phyloP scores from a whole-genome alignment of 2,329 filamentous ascomycete genomes.

The Torrubiella hemipterigena region DNA sequence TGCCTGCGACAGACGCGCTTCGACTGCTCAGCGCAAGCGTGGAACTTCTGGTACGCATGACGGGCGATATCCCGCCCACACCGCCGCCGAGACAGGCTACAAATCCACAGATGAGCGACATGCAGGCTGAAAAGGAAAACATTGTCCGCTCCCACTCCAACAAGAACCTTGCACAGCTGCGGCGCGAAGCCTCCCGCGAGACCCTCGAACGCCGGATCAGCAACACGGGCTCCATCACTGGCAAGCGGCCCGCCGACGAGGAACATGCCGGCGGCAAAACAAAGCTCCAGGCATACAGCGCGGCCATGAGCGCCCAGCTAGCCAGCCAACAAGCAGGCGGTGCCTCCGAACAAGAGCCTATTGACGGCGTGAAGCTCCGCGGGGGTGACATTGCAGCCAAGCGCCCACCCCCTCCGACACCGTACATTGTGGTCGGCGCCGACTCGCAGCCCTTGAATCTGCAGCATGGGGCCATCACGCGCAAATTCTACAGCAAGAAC shows the following conservation, averaged over 20 bases:
- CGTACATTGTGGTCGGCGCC: slow-evolving; percentile 52
- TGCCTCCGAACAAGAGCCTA: slow-evolving; percentile 17
- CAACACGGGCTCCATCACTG: slow-evolving; percentile 2
- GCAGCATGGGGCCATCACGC: slow-evolving; percentile 75
- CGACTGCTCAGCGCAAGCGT: slow-evolving; percentile 64
- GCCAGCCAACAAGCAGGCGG: slow-evolving; percentile 11
- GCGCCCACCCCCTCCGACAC: slow-evolving; percentile 22
- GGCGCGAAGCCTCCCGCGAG: slow-evolving; percentile 25
- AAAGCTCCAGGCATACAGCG: slow-evolving; percentile 15
- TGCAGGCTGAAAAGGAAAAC: slow-evolving; percentile 50
- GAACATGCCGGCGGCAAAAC: slow-evolving; percentile 4
- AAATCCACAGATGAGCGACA: slow-evolving; percentile 53
- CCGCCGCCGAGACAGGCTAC: slow-evolving; percentile 53
- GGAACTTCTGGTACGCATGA: slow-evolving; percentile 58
- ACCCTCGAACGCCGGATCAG: slow-evolving; percentile 3
- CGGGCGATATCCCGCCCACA: slow-evolving; percentile 72
- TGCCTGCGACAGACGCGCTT: slow-evolving; percentile 63
- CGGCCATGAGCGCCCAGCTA: slow-evolving; percentile 15
- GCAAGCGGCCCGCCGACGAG: slow-evolving; percentile 5
- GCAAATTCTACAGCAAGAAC: slow-evolving; percentile 86
- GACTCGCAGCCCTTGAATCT: slow-evolving; percentile 61
- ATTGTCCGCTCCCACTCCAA: slow-evolving; percentile 47
- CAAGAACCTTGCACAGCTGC: slow-evolving; percentile 35
- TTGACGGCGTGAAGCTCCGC: slow-evolving; percentile 45
- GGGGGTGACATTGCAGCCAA: slow-evolving; percentile 17